Conservation (phyloP, 495 filamentous ascomycete species). For the Neurospora sp. region DNA sequence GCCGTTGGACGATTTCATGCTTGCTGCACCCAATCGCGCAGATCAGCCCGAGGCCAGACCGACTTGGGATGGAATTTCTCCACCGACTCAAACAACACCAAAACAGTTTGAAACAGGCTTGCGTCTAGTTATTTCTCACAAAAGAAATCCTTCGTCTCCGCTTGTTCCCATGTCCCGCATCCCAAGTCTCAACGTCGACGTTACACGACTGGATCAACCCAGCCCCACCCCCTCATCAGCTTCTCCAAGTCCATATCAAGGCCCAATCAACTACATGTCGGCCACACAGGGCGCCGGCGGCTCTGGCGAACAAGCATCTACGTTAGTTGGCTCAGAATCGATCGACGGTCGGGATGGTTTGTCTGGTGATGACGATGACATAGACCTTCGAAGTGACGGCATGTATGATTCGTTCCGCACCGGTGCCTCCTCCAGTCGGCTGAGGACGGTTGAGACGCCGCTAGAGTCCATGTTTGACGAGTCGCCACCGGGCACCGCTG, state of each 20-base stretch:
- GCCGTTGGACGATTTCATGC: neutral
- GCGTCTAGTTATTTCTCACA: slow-evolving; percentile 17
- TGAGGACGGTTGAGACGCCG: slow-evolving; percentile 43
- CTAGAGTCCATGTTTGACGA: slow-evolving; percentile 86
- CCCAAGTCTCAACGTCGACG: slow-evolving; percentile 48
- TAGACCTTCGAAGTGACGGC: slow-evolving; percentile 78
- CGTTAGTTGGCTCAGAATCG: slow-evolving; percentile 68
- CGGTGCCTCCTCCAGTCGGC: slow-evolving; percentile 50
- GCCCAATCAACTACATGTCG: slow-evolving; percentile 17
- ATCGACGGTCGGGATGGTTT: slow-evolving; percentile 61
- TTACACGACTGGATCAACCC: slow-evolving; percentile 32
- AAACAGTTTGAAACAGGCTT: neutral
- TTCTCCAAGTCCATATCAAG: slow-evolving; percentile 13
- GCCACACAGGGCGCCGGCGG: slow-evolving; percentile 15
- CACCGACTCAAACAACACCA: slow-evolving; percentile 6
- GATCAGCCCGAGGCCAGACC: slow-evolving; percentile 12
- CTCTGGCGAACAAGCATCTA: slow-evolving; percentile 60
- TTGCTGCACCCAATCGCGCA: slow-evolving; percentile 13
- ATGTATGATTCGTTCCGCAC: slow-evolving; percentile 88
- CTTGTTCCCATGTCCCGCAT: slow-evolving; percentile 45
- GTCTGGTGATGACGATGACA: slow-evolving; percentile 76
- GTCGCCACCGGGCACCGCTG: slow-evolving; percentile 44
- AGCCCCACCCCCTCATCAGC: slow-evolving; percentile 23
- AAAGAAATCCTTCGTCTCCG: slow-evolving; percentile 43
- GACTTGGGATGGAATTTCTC: slow-evolving; percentile 14